These are phyloP conservation scores for Pyrenochaeta sp. DNA, from an alignment of 2,329 filamentous ascomycete species.

Conservation along the genomic window DNA sequence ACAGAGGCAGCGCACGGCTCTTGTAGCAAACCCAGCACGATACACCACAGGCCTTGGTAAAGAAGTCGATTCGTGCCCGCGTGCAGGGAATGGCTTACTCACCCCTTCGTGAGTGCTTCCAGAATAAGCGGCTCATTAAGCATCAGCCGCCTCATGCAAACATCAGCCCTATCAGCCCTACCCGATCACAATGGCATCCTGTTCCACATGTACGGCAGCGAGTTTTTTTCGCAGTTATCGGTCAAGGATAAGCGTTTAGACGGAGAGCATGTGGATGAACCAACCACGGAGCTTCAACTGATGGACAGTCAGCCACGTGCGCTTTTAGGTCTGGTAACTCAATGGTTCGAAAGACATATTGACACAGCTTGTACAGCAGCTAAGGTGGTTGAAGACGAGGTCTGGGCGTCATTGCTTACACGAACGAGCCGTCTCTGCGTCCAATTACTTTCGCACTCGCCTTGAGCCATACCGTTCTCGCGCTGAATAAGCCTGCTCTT, in stretches of 20 bases:
- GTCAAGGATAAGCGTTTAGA: background rate
- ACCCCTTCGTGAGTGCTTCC: background rate
- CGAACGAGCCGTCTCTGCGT: background rate
- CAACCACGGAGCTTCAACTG: background rate
- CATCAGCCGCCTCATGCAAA: background rate
- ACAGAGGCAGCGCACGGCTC: background rate
- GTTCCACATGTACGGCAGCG: background rate
- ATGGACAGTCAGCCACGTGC: background rate
- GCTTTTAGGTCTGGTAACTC: background rate
- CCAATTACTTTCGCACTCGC: background rate
- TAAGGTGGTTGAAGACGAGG: background rate
- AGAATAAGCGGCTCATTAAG: background rate
- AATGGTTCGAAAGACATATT: background rate
- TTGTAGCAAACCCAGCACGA: background rate
- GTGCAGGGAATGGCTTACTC: background rate
- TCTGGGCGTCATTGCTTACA: conserved; percentile 1
- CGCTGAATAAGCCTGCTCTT: conserved; percentile 16
- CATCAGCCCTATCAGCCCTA: conserved; percentile 2
- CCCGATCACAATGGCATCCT: background rate
- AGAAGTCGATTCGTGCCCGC: background rate
- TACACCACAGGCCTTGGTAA: too few species aligned
- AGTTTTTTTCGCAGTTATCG: background rate
- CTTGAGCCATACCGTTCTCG: conserved; percentile 6
- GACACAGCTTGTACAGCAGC: background rate
- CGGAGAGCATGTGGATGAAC: background rate